Evolutionary conservation across 164 flowering plant species (phyloP), one percentile per base, ranked within the genome.

Genomic region (Magnolia kwangsiensis): DNA sequence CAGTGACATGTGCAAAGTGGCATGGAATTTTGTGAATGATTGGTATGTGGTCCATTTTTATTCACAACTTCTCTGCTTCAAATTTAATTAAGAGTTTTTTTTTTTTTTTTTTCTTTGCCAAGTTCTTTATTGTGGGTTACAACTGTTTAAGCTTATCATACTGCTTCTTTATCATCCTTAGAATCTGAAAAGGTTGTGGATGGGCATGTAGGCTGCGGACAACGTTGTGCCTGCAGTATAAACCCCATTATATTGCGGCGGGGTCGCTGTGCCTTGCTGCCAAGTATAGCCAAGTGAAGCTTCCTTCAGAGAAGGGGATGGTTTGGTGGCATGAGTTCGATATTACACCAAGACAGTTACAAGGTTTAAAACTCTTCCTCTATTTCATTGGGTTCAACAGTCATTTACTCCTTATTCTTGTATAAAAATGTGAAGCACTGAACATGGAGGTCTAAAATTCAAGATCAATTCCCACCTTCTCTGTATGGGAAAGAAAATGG

Each of bases 311-410:
- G 27, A 82, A 78, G 14, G 92, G 84, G 29, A 89, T 81, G 50
- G 76, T 80, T 58, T 90, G 97, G 94, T 90, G 94, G 94, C 78
- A 81, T 80, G 87, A 86, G 80, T 92, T 90, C 80, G 91, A 88
- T 76, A 84, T 88, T 72, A 72, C 92, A n/a, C 89, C 92, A 16
- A 78, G 76, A 20, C 87, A 82, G 69, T 80, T 92, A 69, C 86
- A 88, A 85, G 92, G 96, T 91, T 73, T 45, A 76, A 66, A 64
- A 13, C 10, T 20, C 67, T 58, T n/a, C n/a, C 71, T 4, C 71
- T 45, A 68, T 68, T 68, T 4, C 45, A 18, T 68, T 68, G 18
- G 21, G 55, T 67, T 24, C 59, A 58, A 74, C 18, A 21, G 37
- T 31, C 69, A 72, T 9, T 21, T 72, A 24, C 7, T 61, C 50